A percentile compares a stretch with the other conserved stretches of the same genome.
Evolutionary conservation across 805 yeast species (phyloP).

Genomic region (Starmerella davenportii): DNA sequence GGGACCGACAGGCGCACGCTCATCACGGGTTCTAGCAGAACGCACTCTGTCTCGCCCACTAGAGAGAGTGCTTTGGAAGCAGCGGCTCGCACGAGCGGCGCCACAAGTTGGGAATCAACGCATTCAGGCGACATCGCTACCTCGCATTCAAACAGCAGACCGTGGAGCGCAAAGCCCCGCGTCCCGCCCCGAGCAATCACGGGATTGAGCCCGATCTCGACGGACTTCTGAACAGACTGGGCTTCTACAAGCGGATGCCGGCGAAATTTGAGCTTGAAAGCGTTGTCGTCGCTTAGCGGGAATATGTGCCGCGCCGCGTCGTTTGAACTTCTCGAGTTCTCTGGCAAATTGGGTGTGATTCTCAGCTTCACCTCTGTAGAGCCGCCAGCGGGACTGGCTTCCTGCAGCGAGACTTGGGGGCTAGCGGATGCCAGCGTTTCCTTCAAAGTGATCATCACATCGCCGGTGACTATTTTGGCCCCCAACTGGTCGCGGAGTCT

Average conservation of each 20-base stretch:
- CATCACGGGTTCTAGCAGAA: conserved; percentile 80
- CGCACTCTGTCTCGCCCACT: conserved; percentile 22
- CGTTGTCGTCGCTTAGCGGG: conserved; percentile 7
- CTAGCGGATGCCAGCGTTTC: conserved; percentile 33
- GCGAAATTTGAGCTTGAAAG: not conserved
- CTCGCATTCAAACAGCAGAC: conserved; percentile 37
- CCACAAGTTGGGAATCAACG: conserved; percentile 25
- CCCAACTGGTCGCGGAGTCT: conserved; percentile 64
- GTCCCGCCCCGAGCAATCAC: conserved; percentile 30
- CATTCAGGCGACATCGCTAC: conserved; percentile 41
- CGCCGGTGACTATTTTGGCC: conserved; percentile 64
- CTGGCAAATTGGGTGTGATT: not conserved
- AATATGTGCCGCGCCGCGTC: not conserved
- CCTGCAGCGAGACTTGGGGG: not conserved
- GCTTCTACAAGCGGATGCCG: conserved; percentile 18
- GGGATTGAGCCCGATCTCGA: conserved; percentile 23
- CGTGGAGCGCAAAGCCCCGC: conserved; percentile 35
- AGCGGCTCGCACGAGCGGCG: conserved; percentile 32
- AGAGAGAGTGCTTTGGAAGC: conserved; percentile 25
- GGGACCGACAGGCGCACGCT: conserved; percentile 44
- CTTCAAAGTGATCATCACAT: conserved; percentile 76
- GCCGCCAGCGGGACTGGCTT: conserved; percentile 5
- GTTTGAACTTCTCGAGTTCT: no score
- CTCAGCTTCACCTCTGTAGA: conserved; percentile 5
- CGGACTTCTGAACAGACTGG: conserved; percentile 20